Evolutionary conservation across 1,139 yeast species (phyloP).

Genomic region (Sugiyamaella castrensis): DNA sequence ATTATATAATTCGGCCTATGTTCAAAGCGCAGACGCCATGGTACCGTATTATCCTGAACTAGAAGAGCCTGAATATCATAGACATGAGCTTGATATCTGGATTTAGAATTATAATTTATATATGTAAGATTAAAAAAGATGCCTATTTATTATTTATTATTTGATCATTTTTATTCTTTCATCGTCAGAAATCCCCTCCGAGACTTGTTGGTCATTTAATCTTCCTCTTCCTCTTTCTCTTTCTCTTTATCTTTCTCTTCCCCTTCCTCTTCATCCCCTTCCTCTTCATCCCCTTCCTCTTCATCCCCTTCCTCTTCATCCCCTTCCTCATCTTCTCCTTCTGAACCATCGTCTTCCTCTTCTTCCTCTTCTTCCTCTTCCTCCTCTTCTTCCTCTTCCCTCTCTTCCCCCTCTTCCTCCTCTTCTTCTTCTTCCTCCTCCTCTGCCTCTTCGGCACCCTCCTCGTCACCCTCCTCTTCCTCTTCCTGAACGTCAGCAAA

Average conservation of each 20-base stretch:
- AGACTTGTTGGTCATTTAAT: slow-evolving; percentile 17
- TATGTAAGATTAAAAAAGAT: not conserved
- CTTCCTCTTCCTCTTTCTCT: slow-evolving; percentile 27
- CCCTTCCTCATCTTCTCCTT: slow-evolving; percentile 20
- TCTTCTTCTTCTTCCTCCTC: slow-evolving; percentile 25
- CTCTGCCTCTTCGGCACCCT: slow-evolving; percentile 18
- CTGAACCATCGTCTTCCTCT: slow-evolving; percentile 24
- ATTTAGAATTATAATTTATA: slow-evolving; percentile 25
- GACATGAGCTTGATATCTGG: slow-evolving; percentile 45
- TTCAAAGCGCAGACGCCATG: slow-evolving; percentile 69
- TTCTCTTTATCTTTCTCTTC: slow-evolving; percentile 30
- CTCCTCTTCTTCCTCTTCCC: slow-evolving; percentile 30
- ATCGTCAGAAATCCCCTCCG: not conserved
- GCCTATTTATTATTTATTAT: not conserved
- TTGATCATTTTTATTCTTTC: not conserved
- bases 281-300: slow-evolving; percentile 21
- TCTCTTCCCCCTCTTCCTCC: slow-evolving; percentile 31
- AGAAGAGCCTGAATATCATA: slow-evolving; percentile 33
- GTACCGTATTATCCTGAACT: slow-evolving; percentile 79
- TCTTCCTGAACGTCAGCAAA: slow-evolving; percentile 54
- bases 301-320: slow-evolving; percentile 25
- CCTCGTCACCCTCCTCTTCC: slow-evolving; percentile 25
- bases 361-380: slow-evolving; percentile 27
- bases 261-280: slow-evolving; percentile 32
- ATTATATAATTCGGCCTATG: slow-evolving; percentile 71